Conservation (phyloP, 1,139 yeast genomes). For the Suhomyces maxii region DNA sequence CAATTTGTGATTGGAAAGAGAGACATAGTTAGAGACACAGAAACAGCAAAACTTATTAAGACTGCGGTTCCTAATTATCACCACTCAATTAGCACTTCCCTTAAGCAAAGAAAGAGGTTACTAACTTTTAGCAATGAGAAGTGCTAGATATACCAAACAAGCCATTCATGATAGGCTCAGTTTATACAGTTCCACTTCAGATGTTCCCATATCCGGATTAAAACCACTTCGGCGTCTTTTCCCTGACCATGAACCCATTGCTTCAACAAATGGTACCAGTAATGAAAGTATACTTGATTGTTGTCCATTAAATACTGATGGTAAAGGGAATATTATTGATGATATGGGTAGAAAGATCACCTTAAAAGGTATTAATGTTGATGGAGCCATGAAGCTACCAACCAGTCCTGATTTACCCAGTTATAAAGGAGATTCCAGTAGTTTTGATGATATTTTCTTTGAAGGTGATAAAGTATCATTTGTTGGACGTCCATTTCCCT, state of each 20-base stretch:
- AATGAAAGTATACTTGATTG: constrained; percentile 28
- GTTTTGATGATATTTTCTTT: constrained; percentile 50
- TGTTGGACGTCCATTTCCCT: constrained; percentile 77
- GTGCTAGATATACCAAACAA: constrained; percentile 29
- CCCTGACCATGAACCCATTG: constrained; percentile 22
- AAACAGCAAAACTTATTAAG: no score
- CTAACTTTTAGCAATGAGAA: constrained; percentile 13
- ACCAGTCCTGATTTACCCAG: constrained; percentile 54
- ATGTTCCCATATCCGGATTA: constrained; percentile 28
- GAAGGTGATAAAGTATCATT: constrained; percentile 75
- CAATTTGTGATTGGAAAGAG: not conserved
- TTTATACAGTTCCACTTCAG: constrained; percentile 30
- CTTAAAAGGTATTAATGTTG: constrained; percentile 81
- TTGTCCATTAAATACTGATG: constrained; percentile 32
- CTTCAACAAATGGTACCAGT: constrained; percentile 10
- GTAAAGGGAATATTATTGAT: constrained; percentile 63
- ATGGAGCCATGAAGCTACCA: constrained; percentile 77
- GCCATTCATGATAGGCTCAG: constrained; percentile 34
- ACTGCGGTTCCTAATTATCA: no score
- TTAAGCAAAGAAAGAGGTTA: not conserved
- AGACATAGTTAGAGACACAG: not conserved
- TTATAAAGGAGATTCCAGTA: constrained; percentile 46
- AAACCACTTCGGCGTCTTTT: constrained; percentile 27
- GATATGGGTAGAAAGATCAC: constrained; percentile 56
- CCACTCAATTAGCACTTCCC: not conserved